Conservation (phyloP, 176 grass and related monocot species). For the Guadua angustifolia region DNA sequence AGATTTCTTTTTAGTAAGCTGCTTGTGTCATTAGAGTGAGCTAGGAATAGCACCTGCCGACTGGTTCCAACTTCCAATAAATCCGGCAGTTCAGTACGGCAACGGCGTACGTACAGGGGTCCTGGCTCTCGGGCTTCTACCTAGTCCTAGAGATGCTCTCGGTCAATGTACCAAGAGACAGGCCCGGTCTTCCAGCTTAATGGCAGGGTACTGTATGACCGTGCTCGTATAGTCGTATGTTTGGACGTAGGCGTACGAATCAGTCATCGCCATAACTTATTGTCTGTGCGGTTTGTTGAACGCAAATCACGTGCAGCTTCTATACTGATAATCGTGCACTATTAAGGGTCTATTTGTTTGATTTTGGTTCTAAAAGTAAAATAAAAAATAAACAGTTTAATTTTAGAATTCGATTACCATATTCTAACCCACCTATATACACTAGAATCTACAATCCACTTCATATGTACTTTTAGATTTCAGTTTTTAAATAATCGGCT, state of each 20-base stretch:
- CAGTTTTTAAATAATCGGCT: too few relatives aligned
- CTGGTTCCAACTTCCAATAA: background rate
- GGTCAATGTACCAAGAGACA: constrained; percentile 10
- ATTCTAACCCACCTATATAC: too few relatives aligned
- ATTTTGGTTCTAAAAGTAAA: too few relatives aligned
- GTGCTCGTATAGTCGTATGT: too few relatives aligned
- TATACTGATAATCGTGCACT: background rate
- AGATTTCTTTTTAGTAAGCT: background rate
- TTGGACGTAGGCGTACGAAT: background rate
- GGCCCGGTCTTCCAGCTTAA: constrained; percentile 27
- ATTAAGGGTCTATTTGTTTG: too few relatives aligned
- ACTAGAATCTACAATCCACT: too few relatives aligned
- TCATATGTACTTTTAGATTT: too few relatives aligned
- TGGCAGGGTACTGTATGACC: too few relatives aligned
- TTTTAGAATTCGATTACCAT: too few relatives aligned
- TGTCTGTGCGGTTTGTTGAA: background rate
- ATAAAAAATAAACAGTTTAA: too few relatives aligned
- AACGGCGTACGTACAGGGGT: background rate
- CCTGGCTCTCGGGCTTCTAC: background rate
- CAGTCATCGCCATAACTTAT: background rate
- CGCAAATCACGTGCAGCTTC: background rate
- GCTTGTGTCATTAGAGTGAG: too few relatives aligned
- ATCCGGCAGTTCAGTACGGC: constrained; percentile 13
- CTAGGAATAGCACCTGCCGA: background rate
- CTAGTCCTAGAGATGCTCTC: constrained; percentile 43